Evolutionary conservation across 495 filamentous ascomycete species (phyloP), one percentile per base, ranked within the genome.

Genomic region (Tirmania nivea): DNA sequence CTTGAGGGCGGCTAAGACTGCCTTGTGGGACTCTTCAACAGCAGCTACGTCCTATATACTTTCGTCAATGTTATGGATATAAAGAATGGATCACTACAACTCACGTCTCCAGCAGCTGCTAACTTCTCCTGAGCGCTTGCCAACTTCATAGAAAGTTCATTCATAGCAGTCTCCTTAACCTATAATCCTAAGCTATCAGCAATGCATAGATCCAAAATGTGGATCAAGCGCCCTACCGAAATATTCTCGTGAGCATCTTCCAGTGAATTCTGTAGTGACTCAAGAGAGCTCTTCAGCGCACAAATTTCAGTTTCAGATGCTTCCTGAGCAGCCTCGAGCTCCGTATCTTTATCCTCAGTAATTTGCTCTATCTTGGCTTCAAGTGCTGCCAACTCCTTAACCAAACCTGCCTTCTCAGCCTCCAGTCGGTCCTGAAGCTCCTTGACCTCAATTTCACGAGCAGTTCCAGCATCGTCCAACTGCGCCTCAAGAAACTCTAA

Each of bases 31-130:
- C 47, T 54, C 54, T 50, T 64, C 50, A 37, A 59, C 50, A 19
- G 57, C 51, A 34, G 52, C 49, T 50, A 61, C 59, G 56, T 60
- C 56, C 62, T 64, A 35, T 53, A 50, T 45, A 45, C 39, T 14
- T 14, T 45, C 17, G 17, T 14, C 39, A 45, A 14, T 14, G 9
- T 45, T 31, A 3, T 31, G 25, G 39, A 14, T 4, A 45, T 45
- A 45, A 4, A 4, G 17, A 45, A 8, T 14, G 8, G 0, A 19
- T 3, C 0, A 45, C 8, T 45, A 19, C 5, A 45, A 45, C 39
- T 45, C 12, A 45, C 39, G 14, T 45, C 39, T 19, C 12, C 12
- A 14, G 39, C 17, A 45, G 39, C 3, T 14, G 39, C 39, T 14
- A 14, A 14, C 3, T 45, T 45, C 3, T 45, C 39, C 9, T 45